Evolutionary conservation across 495 filamentous ascomycete genomes (phyloP).

Genomic region (Cladorrhinum samala): DNA sequence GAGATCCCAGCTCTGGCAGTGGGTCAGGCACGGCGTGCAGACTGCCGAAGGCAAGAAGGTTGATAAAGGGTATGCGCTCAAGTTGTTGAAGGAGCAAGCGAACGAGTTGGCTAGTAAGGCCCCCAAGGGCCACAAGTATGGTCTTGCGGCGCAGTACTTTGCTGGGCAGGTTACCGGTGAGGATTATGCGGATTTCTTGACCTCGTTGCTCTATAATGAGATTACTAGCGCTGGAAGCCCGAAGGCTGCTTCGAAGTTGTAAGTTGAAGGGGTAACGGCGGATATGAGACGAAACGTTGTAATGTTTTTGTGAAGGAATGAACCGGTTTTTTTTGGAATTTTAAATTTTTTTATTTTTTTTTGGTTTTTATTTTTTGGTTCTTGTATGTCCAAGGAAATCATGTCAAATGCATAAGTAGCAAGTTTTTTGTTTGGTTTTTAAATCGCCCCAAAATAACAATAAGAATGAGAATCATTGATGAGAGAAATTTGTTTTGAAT

Average conservation of each 20-base stretch:
- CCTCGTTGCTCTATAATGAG: constrained; percentile 87
- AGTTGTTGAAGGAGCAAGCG: constrained; percentile 82
- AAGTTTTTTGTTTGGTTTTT: too few relatives aligned
- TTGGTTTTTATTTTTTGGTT: neutral
- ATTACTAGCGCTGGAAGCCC: constrained; percentile 76
- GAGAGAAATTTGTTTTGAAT: too few relatives aligned
- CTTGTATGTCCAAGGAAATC: neutral
- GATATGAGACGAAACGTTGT: neutral
- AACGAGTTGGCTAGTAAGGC: constrained; percentile 67
- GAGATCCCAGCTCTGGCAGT: constrained; percentile 92
- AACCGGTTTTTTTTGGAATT: neutral
- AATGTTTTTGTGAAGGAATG: neutral
- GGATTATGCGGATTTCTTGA: constrained; percentile 96
- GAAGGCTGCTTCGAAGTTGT: constrained; percentile 72
- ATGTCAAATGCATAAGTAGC: neutral
- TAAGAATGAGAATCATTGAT: too few relatives aligned
- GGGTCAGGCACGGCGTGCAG: constrained; percentile 76
- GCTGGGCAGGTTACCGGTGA: constrained; percentile 89
- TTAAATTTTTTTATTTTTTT: neutral
- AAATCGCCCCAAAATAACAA: too few relatives aligned
- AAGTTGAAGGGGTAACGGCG: too few relatives aligned
- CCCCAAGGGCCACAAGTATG: constrained; percentile 86
- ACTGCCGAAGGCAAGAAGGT: constrained; percentile 89
- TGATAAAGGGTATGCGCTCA: constrained; percentile 83
- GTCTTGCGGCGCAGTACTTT: constrained; percentile 88